phyloP scores from a whole-genome alignment of 768 basidiomycete genomes.

The Gymnopilus dilepis region DNA sequence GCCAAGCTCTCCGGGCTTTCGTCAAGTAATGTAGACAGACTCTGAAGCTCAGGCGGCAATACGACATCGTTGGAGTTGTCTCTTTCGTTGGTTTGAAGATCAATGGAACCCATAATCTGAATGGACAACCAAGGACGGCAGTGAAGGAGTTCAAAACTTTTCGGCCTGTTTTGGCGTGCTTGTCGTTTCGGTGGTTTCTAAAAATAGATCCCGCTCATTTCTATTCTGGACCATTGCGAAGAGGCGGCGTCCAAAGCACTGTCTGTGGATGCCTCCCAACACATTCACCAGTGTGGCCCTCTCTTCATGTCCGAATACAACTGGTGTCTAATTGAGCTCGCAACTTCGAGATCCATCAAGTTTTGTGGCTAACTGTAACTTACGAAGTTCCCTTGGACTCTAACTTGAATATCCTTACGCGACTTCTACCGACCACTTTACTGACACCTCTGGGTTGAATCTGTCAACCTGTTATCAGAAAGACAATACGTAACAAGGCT shows the following conservation, averaged over 20 bases:
- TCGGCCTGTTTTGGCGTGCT: slow-evolving; percentile 28
- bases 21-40: slow-evolving; percentile 61
- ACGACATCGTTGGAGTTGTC: not conserved
- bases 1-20: slow-evolving; percentile 59
- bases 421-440: too few species aligned
- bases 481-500: slow-evolving; percentile 5
- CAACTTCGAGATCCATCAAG: too few species aligned
- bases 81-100: not conserved
- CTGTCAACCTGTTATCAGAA: not conserved
- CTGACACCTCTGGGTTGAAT: too few species aligned
- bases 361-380: too few species aligned
- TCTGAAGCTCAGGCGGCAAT: slow-evolving; percentile 43
- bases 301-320: too few species aligned
- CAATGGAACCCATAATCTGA: not conserved
- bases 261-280: too few species aligned
- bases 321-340: not conserved
- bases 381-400: too few species aligned
- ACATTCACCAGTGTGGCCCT: too few species aligned
- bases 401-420: too few species aligned
- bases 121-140: not conserved
- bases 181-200: slow-evolving; percentile 7
- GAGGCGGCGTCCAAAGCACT: too few species aligned
- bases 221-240: too few species aligned
- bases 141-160: slow-evolving; percentile 20
- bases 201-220: not conserved